Percentiles rank a stretch among this genome's conserved stretches.
These are phyloP conservation scores for Dorcoceras hygrometricum DNA, from an alignment of 257 asterid species.

Conservation along the genomic window DNA sequence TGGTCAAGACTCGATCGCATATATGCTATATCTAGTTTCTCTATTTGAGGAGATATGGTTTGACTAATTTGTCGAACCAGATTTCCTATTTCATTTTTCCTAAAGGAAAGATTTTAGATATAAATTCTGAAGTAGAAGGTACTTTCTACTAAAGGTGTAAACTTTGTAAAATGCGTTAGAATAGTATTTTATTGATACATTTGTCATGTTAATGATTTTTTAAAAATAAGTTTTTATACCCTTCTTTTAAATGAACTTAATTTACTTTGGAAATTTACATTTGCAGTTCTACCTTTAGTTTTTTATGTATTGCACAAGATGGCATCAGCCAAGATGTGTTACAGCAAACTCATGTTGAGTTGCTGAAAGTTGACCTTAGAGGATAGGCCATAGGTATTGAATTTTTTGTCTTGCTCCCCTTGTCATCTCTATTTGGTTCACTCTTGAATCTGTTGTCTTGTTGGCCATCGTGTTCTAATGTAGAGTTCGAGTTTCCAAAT, in stretches of 20 bases:
- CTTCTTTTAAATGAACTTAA: neutral
- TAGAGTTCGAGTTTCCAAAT: constrained; percentile 12
- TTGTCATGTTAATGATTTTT: neutral
- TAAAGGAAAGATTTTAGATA: neutral
- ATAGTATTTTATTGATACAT: neutral
- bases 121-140: neutral
- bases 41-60: neutral
- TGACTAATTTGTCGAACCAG: neutral
- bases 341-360: neutral
- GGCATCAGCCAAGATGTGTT: neutral
- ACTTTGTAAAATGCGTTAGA: neutral
- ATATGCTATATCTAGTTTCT: neutral
- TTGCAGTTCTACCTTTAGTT: neutral
- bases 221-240: no score
- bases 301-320: neutral
- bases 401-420: no score
- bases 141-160: neutral
- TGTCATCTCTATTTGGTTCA: neutral
- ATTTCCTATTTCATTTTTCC: neutral
- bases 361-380: neutral
- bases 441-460: neutral
- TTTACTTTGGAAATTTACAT: neutral
- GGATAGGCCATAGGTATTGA: neutral
- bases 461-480: neutral
- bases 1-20: neutral